A percentile compares a stretch with the other conserved stretches of the same genome.
Conservation (phyloP, 2,329 filamentous ascomycete species). For the Penicillium sp. region DNA sequence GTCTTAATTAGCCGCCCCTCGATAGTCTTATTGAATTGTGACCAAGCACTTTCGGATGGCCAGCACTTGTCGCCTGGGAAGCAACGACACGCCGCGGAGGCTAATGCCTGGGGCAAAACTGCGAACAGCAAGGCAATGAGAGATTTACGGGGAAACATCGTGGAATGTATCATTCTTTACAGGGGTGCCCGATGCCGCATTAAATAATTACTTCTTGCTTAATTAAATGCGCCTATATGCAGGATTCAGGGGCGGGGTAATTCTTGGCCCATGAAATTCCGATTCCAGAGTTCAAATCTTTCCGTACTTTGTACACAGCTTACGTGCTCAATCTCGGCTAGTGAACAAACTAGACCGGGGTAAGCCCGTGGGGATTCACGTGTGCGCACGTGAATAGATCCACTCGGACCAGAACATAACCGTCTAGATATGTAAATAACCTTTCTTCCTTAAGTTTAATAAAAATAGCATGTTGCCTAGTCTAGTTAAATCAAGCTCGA, state of each 20-base stretch:
- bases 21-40: constrained; percentile 53
- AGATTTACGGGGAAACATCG: not conserved
- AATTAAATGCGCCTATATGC: not conserved
- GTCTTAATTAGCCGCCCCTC: constrained; percentile 54
- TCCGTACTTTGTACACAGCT: not conserved
- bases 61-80: constrained; percentile 57
- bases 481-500: no score
- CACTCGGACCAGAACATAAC: no score
- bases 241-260: not conserved
- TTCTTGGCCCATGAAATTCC: not conserved
- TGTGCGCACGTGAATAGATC: no score
- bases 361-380: no score
- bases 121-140: not conserved
- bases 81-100: constrained; percentile 45
- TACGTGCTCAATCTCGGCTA: not conserved
- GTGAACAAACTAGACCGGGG: not conserved
- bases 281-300: not conserved
- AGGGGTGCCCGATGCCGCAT: not conserved
- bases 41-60: constrained; percentile 53
- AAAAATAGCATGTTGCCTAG: no score
- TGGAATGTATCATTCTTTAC: not conserved
- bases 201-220: not conserved
- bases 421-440: no score
- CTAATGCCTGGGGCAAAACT: not conserved
- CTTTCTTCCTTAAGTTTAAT: no score